Base-by-base conservation (phyloP, 768 basidiomycete genomes). In the Favolaschia claudopus region DNA sequence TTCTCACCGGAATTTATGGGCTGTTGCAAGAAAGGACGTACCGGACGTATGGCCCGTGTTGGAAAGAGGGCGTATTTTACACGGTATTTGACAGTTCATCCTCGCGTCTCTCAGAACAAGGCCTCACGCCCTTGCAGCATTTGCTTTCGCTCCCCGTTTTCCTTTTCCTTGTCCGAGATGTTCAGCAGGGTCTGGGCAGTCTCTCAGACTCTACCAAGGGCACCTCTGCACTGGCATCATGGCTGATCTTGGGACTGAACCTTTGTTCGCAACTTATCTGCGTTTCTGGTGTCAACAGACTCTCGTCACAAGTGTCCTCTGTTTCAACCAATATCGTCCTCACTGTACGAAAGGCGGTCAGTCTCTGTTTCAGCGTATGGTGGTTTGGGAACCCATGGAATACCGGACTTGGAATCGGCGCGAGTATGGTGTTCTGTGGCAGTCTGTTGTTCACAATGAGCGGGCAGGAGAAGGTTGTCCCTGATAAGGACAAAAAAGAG, bases 61-160 rank as follows among this genome's bases (percentile, higher is more conserved):
- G 93, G 93, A 85, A 82, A 65, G 93, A 94, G 72, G 88, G 87
- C 4, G 80, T 94, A 3, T 94, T 95, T 68, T 95, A 94, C 70
- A 91, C 88, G 29, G 92, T 93, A 68, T 43, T 82, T 60, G 39
- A 55, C 29, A 20, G 65, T 29, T 24, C 9, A 27, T 32, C 22
- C 25, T n/a, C n/a, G n/a, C 0, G 19, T 15, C 25, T 12, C 25
- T 36, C 25, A 12, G 9, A 32, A 19, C 19, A 2, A 31, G 5
- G 22, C 13, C 45, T 54, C 1, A 60, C 33, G n/a, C 20, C 42
- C 25, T 44, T 14, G 20, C 27, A 95, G 93, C 92, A 95, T 69
- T 78, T 83, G 55, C 79, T 95, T 14, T 91, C 91, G 0, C 78
- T 94, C n/a, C 92, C 92, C 0, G 77, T 88, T 31, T 92, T 92